Evolutionary conservation across 768 basidiomycete genomes (phyloP).

Genomic region (Panaeolus cyanescens): DNA sequence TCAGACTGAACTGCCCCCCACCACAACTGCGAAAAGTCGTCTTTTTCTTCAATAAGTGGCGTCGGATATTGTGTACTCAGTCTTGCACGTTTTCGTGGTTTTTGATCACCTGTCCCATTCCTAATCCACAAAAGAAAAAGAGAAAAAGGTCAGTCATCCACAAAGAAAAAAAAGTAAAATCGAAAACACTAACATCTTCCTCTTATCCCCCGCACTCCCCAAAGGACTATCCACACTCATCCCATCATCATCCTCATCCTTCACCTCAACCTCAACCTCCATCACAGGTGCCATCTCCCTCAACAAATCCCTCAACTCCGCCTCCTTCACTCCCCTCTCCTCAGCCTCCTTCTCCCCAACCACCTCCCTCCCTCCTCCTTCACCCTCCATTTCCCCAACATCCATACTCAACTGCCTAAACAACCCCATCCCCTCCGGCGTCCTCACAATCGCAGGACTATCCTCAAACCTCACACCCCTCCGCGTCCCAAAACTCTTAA

Average conservation of each 20-base stretch:
- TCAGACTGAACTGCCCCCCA: conserved; percentile 74
- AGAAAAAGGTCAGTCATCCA: not conserved
- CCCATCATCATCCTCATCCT: conserved; percentile 20
- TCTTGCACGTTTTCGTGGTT: conserved; percentile 66
- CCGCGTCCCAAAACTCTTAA: conserved; percentile 20
- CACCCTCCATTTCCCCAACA: conserved; percentile 31
- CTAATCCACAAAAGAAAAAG: conserved; percentile 14
- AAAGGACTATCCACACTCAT: conserved; percentile 29
- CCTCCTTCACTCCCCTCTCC: conserved; percentile 57
- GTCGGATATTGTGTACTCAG: conserved; percentile 42
- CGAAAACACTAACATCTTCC: conserved; percentile 50
- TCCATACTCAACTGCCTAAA: conserved; percentile 64
- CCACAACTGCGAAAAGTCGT: conserved; percentile 63
- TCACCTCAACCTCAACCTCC: conserved; percentile 33
- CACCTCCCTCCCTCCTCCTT: conserved; percentile 51
- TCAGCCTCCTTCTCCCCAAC: conserved; percentile 70
- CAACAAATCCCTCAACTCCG: conserved; percentile 31
- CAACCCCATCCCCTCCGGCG: conserved; percentile 69
- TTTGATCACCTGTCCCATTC: conserved; percentile 38
- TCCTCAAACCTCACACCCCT: conserved; percentile 62
- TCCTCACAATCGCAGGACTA: conserved; percentile 67
- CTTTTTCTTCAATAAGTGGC: conserved; percentile 37
- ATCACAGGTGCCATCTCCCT: conserved; percentile 34
- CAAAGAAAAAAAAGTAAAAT: not conserved
- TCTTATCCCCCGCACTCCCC: conserved; percentile 53